Conservation (phyloP, 78 protist species). For the Cyanophora paradoxa region DNA sequence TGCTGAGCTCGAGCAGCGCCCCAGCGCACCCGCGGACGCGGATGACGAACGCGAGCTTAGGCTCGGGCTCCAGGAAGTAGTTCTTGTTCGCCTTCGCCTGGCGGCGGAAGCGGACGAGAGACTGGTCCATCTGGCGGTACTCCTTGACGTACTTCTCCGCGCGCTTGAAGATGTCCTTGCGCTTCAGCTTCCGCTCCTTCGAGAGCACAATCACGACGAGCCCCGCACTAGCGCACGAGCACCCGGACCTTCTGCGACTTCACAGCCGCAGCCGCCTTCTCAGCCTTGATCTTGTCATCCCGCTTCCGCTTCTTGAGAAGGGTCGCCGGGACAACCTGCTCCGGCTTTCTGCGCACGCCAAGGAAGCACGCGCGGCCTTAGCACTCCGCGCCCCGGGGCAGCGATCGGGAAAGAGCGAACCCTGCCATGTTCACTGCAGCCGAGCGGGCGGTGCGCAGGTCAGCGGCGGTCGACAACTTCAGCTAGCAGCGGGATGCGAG, state of each 20-base stretch:
- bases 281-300: conserved; percentile 15
- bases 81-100: conserved; percentile 74
- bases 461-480: too few relatives aligned
- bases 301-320: conserved; percentile 65
- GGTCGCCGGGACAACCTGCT: conserved; percentile 43
- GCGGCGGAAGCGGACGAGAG: conserved; percentile 59
- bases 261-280: conserved; percentile 10
- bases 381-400: too few relatives aligned
- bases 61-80: conserved; percentile 93
- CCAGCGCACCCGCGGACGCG: conserved; percentile 89
- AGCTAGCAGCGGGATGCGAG: too few relatives aligned
- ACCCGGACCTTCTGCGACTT: too few relatives aligned
- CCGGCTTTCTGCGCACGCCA: not conserved
- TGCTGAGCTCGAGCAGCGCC: too few relatives aligned
- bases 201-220: not conserved
- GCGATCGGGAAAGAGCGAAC: too few relatives aligned
- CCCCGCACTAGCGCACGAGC: not conserved
- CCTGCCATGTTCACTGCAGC: too few relatives aligned
- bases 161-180: conserved; percentile 27
- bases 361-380: not conserved
- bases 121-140: conserved; percentile 67
- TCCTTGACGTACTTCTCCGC: conserved; percentile 82
- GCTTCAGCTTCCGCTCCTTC: not conserved
- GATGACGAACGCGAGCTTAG: conserved; percentile 97
- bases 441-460: too few relatives aligned